These are phyloP conservation scores for Ilyonectria sp. DNA, from an alignment of 2,329 filamentous ascomycete species.

Conservation along the genomic window DNA sequence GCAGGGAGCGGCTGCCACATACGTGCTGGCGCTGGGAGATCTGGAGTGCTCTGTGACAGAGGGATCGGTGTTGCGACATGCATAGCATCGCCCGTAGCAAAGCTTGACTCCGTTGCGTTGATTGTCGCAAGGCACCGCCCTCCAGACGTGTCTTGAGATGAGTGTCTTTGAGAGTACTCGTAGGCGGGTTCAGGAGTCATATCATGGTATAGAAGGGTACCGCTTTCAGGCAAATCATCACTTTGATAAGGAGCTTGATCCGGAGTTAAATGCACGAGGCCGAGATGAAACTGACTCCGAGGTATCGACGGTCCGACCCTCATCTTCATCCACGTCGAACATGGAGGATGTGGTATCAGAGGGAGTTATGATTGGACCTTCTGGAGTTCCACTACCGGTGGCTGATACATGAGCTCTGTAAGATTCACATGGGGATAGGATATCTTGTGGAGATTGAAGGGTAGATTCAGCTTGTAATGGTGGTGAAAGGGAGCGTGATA, in stretches of 20 bases:
- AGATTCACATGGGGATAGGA: too few species aligned
- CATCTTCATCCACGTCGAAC: too few species aligned
- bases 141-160: neutral
- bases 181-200: neutral
- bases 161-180: neutral
- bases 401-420: too few species aligned
- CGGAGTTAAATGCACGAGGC: neutral
- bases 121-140: neutral
- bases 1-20: neutral
- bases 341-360: too few species aligned
- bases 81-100: neutral
- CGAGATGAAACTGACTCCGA: too few species aligned
- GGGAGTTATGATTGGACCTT: too few species aligned
- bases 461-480: too few species aligned
- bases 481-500: too few species aligned
- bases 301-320: too few species aligned
- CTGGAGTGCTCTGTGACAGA: neutral
- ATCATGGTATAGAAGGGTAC: slow-evolving; percentile 1
- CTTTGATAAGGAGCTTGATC: slow-evolving; percentile 4
- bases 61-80: neutral
- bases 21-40: neutral
- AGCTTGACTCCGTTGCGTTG: neutral
- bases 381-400: too few species aligned
- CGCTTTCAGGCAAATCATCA: neutral
- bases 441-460: too few species aligned